phyloP scores from a whole-genome alignment of 495 filamentous ascomycete species.

The Aspergillus incahuasiensis region DNA sequence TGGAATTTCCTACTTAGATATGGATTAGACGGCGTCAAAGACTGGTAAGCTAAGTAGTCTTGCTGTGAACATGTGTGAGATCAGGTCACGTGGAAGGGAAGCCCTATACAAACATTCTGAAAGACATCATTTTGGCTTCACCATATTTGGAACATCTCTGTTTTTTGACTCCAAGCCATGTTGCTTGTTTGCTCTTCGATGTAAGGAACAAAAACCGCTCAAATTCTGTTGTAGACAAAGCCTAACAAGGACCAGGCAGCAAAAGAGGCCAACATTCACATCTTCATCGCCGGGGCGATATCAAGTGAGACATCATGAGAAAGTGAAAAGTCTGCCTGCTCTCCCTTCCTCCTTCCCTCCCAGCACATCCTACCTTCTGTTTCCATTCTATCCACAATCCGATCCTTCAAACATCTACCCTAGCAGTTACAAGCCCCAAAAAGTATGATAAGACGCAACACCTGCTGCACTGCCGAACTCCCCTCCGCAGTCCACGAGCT shows the following conservation, averaged over 20 bases:
- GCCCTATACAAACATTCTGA: conserved; percentile 12
- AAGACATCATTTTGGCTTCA: neutral
- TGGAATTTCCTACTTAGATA: too few species aligned
- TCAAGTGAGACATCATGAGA: neutral
- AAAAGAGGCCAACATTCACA: neutral
- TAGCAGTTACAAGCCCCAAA: too few species aligned
- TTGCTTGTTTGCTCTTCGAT: too few species aligned
- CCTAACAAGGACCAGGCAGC: neutral
- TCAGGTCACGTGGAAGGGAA: conserved; percentile 8
- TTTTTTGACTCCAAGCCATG: too few species aligned
- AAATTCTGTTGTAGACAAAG: neutral
- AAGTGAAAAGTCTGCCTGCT: neutral
- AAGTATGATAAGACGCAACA: conserved; percentile 6
- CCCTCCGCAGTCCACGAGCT: conserved; percentile 2
- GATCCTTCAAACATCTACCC: too few species aligned
- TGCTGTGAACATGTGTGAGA: neutral
- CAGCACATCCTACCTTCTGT: neutral
- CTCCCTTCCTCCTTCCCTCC: conserved; percentile 14
- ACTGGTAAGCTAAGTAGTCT: too few species aligned
- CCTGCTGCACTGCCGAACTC: conserved; percentile 17
- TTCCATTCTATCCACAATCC: neutral
- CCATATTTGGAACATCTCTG: too few species aligned
- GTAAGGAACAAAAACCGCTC: too few species aligned
- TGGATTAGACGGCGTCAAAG: too few species aligned
- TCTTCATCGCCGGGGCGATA: conserved; percentile 3